Evolutionary conservation across 164 flowering plant genomes (phyloP).

Genomic region (Piper betle): DNA sequence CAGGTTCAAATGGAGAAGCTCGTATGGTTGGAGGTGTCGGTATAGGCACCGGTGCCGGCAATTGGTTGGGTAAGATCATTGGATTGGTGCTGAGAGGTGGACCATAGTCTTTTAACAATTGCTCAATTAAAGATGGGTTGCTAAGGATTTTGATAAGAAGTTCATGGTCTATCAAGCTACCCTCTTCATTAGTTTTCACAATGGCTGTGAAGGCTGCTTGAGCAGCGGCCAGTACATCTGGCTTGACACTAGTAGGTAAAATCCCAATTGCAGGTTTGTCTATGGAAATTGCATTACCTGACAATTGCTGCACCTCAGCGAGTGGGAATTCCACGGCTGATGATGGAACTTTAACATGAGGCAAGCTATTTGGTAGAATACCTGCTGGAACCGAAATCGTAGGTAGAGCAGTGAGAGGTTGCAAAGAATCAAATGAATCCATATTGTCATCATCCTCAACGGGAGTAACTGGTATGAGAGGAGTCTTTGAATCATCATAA

Average conservation of each 20-base stretch:
- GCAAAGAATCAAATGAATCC: constrained; percentile 17
- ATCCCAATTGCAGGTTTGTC: constrained; percentile 14
- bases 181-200: constrained; percentile 43
- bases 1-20: constrained; percentile 16
- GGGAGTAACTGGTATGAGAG: constrained; percentile 56
- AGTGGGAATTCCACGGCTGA: constrained; percentile 9
- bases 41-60: constrained; percentile 7
- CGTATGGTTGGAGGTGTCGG: constrained; percentile 17
- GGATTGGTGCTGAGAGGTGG: constrained; percentile 7
- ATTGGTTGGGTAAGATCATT: constrained; percentile 8
- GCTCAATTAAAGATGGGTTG: constrained; percentile 60
- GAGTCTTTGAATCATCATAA: constrained; percentile 25
- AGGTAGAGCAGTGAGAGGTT: constrained; percentile 6
- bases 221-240: constrained; percentile 55
- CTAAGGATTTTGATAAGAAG: constrained; percentile 67
- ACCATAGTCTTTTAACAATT: constrained; percentile 41
- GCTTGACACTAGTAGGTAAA: constrained; percentile 25
- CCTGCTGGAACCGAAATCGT: constrained; percentile 14
- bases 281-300: constrained; percentile 7
- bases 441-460: constrained; percentile 74
- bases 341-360: constrained; percentile 6
- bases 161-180: constrained; percentile 56
- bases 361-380: constrained; percentile 5
- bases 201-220: constrained; percentile 55
- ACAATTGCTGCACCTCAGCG: constrained; percentile 5